Evolutionary conservation across 352 stramenopile species (phyloP).

Genomic region (Globisporangium cystogenes): DNA sequence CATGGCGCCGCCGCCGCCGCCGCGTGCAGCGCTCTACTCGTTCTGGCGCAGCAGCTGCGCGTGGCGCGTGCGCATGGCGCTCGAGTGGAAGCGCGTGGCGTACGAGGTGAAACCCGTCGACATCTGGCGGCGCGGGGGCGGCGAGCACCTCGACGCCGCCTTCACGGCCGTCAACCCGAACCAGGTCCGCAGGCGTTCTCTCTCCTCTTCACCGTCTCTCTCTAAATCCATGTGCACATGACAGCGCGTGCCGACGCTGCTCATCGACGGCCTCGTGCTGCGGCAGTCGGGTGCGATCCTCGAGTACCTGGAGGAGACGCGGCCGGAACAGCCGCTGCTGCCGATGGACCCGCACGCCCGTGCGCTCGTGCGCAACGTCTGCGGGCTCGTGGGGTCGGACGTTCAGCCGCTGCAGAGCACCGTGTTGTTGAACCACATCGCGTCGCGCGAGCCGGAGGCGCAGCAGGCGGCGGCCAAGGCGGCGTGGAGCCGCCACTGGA

Average conservation of each 20-base stretch:
- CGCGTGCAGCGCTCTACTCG: constrained; percentile 49
- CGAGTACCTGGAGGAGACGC: constrained; percentile 90
- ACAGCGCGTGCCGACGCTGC: constrained; percentile 69
- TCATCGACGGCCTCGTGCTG: constrained; percentile 64
- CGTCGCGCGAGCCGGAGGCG: constrained; percentile 42
- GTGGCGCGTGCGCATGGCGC: constrained; percentile 84
- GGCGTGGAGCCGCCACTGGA: constrained; percentile 62
- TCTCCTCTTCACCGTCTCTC: too few species aligned
- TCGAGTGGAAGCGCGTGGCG: constrained; percentile 77
- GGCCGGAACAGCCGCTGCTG: constrained; percentile 61
- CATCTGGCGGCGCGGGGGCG: constrained; percentile 46
- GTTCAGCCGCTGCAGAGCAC: constrained; percentile 92
- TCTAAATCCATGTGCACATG: too few species aligned
- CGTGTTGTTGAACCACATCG: constrained; percentile 26
- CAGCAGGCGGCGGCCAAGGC: constrained; percentile 37
- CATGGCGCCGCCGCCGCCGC: too few species aligned
- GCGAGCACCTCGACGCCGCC: constrained; percentile 43
- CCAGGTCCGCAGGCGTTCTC: too few species aligned
- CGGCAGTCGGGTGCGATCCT: constrained; percentile 90
- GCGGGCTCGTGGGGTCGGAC: constrained; percentile 86
- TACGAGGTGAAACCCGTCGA: constrained; percentile 78
- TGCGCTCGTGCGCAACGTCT: constrained; percentile 81
- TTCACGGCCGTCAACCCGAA: constrained; percentile 64
- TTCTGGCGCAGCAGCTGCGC: constrained; percentile 87
- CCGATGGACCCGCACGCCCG: constrained; percentile 61